Evolutionary conservation across 2,329 filamentous ascomycete genomes (phyloP), one percentile per base, ranked within the genome.

Genomic region (Neonectria neomacrospora): DNA sequence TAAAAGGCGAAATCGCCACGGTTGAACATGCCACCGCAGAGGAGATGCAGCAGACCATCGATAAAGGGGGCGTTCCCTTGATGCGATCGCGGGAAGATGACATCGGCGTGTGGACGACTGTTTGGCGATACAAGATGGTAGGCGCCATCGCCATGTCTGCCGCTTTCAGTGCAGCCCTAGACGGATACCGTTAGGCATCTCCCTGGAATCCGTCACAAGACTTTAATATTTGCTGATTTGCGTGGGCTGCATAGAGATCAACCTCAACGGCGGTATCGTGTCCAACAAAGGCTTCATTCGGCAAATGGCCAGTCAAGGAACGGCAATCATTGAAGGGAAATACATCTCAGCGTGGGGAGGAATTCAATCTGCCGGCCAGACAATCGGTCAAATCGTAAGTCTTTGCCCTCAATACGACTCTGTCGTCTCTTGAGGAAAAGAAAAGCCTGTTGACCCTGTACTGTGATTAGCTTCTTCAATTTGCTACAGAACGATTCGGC

Each of bases 241-340:
- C 3, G 34, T 23, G 8, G 3, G 1, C 12, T 5, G 16, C 16
- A 5, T 11, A 70, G 68, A 71, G 34, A 71, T 71, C 61, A 67
- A 73, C 34, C 68, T 80, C 1, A 80, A 79, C 53, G 77, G 76
- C 2, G 76, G 77, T 23, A 77, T 81, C 28, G 75, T 79, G 5
- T 76, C 79, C 1, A 81, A 81, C 61, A 76, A 77, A 44, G 79
- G 79, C 1, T 81, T 81, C 56, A 79, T 81, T 42, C 68, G 53
- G 18, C 78, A 80, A 39, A 73, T 81, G 48, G 69, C 76, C 0
- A 68, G 55, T 6, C 61, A 70, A 0, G 75, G 70, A 0, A 78
- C 73, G 2, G 72, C 61, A 0, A 76, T 79, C 41, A 78, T 80
- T 42, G 66, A 64, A 2, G 74, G 74, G 1, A 77, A 75, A 61